Percentiles rank a stretch among this genome's conserved stretches.
Evolutionary conservation across 2,329 filamentous ascomycete genomes (phyloP).

Genomic region (Neofusicoccum ribis): DNA sequence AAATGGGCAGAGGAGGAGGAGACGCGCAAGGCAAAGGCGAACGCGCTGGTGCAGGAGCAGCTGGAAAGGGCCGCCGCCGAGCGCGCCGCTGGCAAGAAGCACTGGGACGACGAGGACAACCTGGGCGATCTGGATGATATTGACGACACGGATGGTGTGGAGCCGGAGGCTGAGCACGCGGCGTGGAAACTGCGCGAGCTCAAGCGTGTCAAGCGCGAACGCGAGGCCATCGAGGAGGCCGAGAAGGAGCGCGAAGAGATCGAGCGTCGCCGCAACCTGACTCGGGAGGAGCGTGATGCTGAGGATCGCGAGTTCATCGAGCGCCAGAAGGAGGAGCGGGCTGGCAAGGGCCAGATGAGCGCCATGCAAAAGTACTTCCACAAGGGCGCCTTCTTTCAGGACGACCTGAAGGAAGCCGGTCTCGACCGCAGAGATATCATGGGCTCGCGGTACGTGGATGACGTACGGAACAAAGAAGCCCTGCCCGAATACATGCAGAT

Average conservation of each 20-base stretch:
- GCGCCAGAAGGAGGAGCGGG: conserved; percentile 74
- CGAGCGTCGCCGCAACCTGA: conserved; percentile 83
- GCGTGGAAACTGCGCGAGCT: conserved; percentile 95
- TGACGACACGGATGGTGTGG: conserved; percentile 83
- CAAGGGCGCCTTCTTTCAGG: conserved; percentile 92
- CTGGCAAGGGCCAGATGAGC: conserved; percentile 74
- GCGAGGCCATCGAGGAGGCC: conserved; percentile 77
- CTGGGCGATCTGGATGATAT: conserved; percentile 73
- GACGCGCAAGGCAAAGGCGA: conserved; percentile 68
- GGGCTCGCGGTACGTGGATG: conserved; percentile 79
- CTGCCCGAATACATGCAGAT: conserved; percentile 91
- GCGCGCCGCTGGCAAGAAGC: conserved; percentile 72
- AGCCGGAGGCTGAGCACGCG: conserved; percentile 84
- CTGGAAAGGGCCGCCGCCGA: conserved; percentile 75
- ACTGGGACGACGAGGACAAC: conserved; percentile 75
- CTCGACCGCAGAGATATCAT: conserved; percentile 82
- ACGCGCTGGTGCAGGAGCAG: conserved; percentile 84
- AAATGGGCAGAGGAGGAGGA: conserved; percentile 52
- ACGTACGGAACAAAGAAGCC: conserved; percentile 76
- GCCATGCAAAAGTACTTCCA: conserved; percentile 98
- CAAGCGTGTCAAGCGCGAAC: conserved; percentile 81
- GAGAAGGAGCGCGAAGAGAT: conserved; percentile 87
- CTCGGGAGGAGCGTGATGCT: conserved; percentile 77
- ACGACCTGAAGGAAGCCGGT: conserved; percentile 73
- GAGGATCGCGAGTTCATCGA: conserved; percentile 81